These are phyloP conservation scores for Kodamaea derodonti DNA, from an alignment of 1,139 yeast genomes.

Conservation along the genomic window DNA sequence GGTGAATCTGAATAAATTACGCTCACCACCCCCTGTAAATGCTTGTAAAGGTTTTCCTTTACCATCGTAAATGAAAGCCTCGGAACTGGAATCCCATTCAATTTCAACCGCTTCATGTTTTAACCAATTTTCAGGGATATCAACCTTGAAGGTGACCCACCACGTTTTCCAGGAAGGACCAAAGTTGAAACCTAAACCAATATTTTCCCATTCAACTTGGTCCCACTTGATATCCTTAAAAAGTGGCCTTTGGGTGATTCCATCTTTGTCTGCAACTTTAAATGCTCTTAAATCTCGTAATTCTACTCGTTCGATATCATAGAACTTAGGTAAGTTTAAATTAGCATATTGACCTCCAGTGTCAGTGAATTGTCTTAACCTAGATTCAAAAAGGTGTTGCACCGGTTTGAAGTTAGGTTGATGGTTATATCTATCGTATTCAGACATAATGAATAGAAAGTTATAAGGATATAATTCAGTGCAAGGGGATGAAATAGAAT, in stretches of 20 bases:
- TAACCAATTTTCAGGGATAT: slow-evolving; percentile 61
- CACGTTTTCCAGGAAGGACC: slow-evolving; percentile 98
- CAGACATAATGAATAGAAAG: slow-evolving; percentile 5
- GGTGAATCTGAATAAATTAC: slow-evolving; percentile 73
- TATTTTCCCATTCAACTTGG: slow-evolving; percentile 49
- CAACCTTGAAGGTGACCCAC: slow-evolving; percentile 74
- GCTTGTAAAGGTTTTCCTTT: slow-evolving; percentile 77
- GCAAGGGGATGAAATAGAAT: slow-evolving; percentile 4
- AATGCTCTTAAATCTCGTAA: slow-evolving; percentile 51
- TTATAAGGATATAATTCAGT: no score
- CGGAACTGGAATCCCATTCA: slow-evolving; percentile 86
- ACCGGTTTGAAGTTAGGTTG: slow-evolving; percentile 84
- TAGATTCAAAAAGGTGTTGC: slow-evolving; percentile 69
- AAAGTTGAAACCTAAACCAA: slow-evolving; percentile 69
- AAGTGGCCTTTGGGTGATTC: slow-evolving; percentile 61
- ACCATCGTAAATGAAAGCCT: slow-evolving; percentile 71
- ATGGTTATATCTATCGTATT: slow-evolving; percentile 36
- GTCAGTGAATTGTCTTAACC: slow-evolving; percentile 78
- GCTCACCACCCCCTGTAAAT: slow-evolving; percentile 80
- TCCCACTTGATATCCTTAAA: slow-evolving; percentile 62
- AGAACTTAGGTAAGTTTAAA: slow-evolving; percentile 79
- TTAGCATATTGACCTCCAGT: slow-evolving; percentile 64
- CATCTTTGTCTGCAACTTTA: slow-evolving; percentile 57
- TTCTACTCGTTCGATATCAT: slow-evolving; percentile 56
- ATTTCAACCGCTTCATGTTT: slow-evolving; percentile 47